Evolutionary conservation across 148 eudicot species (phyloP), one percentile per base, ranked within the genome.

Genomic region (Bassia scoparia): DNA sequence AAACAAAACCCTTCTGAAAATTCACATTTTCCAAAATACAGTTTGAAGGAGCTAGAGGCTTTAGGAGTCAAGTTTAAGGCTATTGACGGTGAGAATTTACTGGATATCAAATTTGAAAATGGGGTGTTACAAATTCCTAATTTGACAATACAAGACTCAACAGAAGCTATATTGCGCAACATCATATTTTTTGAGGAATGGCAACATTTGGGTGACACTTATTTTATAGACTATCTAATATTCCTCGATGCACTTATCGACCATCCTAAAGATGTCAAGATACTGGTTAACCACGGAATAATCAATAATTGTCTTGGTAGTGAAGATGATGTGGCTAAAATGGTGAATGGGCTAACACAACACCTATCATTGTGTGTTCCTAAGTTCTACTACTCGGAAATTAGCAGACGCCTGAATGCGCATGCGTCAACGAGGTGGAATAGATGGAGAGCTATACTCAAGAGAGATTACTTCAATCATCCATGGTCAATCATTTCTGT

Each of bases 171-270:
- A 9, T 63, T 81, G 50, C 58, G 74, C 46, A 81, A 70, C 69
- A 50, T 76, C 26, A 35, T 77, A 61, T 26, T 68, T 13, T 72
- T 76, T 33, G 79, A 76, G 64, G 65, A 66, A 18, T 76, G 76
- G 18, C 70, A 72, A 21, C 37, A 73, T 35, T 54, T 1, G 6
- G 18, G 12, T 2, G 41, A 80, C n/a, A 60, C 80, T 29, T 80
- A 76, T 77, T 50, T 80, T 29, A 52, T 76, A 26, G 77, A 76
- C 61, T 80, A 68, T 46, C 21, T 76, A 31, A 1, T 23, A 30
- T 72, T 81, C 30, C 50, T 81, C n/a, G 74, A 81, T 30, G 27
- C 20, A 26, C 41, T 81, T 30, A 76, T 81, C 33, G 52, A 77
- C 54, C 76, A 77, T 20, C 44, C 77, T n/a, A 60, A 72, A 1